Base-by-base conservation (phyloP, 805 yeast genomes). In the Metschnikowia borealis region DNA sequence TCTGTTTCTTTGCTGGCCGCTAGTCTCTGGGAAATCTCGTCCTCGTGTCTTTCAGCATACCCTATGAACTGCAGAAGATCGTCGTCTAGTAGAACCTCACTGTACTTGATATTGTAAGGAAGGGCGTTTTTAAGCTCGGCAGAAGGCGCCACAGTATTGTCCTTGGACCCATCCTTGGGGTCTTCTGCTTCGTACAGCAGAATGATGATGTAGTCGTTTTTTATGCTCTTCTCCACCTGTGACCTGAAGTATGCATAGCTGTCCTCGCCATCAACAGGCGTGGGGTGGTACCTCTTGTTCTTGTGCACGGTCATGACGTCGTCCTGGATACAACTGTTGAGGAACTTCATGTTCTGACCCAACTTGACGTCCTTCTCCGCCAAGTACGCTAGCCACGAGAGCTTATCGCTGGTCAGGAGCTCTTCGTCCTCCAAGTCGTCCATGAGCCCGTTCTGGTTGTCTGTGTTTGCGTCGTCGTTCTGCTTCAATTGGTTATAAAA, bases 311-410 rank as follows among this genome's bases (percentile, higher is more conserved):
- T 53, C 46, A 67, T 46, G 46, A 63, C 60, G 42, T 67, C 67
- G 14, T 59, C 56, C 14, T 60, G 62, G 20, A 70, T 57, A 20
- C 61, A 53, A 11, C 72, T 64, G 49, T 64, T 66, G 45, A 65
- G 50, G 48, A 63, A 70, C 53, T 69, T 69, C 53, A 68, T 57
- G 54, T 68, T 69, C 47, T 71, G 72, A 13, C 76, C 76, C 67
- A 55, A 60, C 61, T 54, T 65, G 61, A 51, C 57, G 61, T 61
- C 70, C 54, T 68, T 67, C 54, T 56, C 68, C 46, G 52, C 73
- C 66, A 66, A 68, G 52, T 68, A 74, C 57, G 65, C 69, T 48
- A 65, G 63, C 75, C 74, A 77, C 51, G 57, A 54, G 15, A 66
- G 59, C 46, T 59, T 59, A 37, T 72, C 72, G 4, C 59, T 60